These are phyloP conservation scores for Xylaria sp. DNA, from an alignment of 2,329 filamentous ascomycete species.

Conservation along the genomic window DNA sequence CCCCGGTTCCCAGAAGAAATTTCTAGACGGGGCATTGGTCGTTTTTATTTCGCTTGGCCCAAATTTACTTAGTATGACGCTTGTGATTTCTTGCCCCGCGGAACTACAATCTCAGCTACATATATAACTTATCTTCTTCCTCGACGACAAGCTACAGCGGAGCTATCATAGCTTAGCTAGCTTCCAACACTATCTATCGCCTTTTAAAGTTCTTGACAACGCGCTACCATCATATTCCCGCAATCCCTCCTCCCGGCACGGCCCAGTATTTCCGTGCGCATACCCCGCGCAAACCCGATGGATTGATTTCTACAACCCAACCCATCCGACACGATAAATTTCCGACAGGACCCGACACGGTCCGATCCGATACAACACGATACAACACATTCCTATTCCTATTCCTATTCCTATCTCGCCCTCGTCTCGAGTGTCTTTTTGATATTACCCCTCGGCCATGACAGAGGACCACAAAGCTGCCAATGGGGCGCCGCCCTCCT, in stretches of 20 bases:
- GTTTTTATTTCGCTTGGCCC: constrained; percentile 3
- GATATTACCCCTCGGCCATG: constrained; percentile 35
- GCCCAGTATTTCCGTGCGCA: constrained; percentile 9
- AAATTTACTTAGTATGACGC: constrained; percentile 38
- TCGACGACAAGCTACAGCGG: background rate
- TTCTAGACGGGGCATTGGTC: constrained; percentile 24
- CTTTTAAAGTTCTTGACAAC: constrained; percentile 2
- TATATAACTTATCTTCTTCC: background rate
- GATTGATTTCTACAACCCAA: constrained; percentile 16
- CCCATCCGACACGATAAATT: background rate
- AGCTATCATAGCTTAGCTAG: background rate
- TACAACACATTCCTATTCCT: background rate
- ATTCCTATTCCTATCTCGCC: background rate
- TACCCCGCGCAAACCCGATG: constrained; percentile 23
- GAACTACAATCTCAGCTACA: constrained; percentile 10
- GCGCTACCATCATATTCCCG: background rate
- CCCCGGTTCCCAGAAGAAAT: constrained; percentile 15
- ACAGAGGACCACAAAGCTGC: constrained; percentile 38
- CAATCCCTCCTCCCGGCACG: background rate
- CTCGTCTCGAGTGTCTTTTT: background rate
- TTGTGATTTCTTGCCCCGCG: constrained; percentile 22
- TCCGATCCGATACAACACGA: background rate
- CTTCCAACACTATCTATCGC: background rate
- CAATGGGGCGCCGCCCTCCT: constrained; percentile 37
- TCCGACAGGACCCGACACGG: constrained; percentile 4